Conservation (phyloP, 805 yeast genomes). For the Suhomyces sp. region DNA sequence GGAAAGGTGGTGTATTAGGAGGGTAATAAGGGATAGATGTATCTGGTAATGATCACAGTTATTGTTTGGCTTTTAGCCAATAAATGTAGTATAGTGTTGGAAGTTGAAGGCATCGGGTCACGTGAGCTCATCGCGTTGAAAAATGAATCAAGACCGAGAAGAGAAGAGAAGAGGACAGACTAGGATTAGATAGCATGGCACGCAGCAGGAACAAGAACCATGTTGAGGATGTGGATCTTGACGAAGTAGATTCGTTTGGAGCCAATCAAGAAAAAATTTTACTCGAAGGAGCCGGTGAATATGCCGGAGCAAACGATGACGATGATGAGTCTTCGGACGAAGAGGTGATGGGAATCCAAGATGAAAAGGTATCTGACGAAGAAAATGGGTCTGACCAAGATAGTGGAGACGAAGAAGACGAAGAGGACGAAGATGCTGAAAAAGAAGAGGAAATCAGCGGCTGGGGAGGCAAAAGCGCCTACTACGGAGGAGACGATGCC, state of each 20-base stretch:
- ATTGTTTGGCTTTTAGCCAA: not conserved
- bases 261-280: constrained; percentile 56
- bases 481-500: constrained; percentile 59
- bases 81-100: no score
- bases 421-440: constrained; percentile 41
- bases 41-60: not conserved
- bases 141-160: not conserved
- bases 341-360: constrained; percentile 47
- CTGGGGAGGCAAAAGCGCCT: constrained; percentile 46
- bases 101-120: not conserved
- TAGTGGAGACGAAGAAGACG: constrained; percentile 47
- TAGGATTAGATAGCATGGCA: constrained; percentile 16
- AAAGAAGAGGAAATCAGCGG: constrained; percentile 28
- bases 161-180: not conserved
- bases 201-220: constrained; percentile 13
- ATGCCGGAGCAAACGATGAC: constrained; percentile 18
- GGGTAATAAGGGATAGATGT: not conserved
- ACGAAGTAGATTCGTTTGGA: constrained; percentile 70
- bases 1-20: not conserved
- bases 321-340: constrained; percentile 50
- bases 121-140: constrained; percentile 1
- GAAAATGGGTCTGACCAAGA: constrained; percentile 20
- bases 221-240: constrained; percentile 41
- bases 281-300: constrained; percentile 54
- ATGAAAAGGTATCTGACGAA: constrained; percentile 37